phyloP scores from a whole-genome alignment of 75 land plant species.

The Azolla pinnata region DNA sequence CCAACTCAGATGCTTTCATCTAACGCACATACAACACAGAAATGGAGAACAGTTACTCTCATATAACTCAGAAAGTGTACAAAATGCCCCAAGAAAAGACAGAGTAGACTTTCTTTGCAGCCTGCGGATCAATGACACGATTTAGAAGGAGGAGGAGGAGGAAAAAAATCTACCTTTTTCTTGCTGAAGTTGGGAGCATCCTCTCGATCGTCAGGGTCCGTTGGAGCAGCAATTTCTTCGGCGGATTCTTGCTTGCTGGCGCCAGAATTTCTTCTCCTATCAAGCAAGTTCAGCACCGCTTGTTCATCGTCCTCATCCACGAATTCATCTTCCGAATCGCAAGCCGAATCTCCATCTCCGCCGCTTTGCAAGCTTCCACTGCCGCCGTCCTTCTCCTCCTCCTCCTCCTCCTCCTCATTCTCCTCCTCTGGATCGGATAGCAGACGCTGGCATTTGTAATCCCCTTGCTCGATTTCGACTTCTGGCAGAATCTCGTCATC shows the following conservation, averaged over 20 bases:
- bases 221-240: slow-evolving; percentile 1
- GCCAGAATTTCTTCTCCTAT: slow-evolving; percentile 6
- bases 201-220: slow-evolving; percentile 3
- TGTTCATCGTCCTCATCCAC: slow-evolving; percentile 2
- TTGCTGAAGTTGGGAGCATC: slow-evolving; percentile 6
- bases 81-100: background rate
- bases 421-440: no score
- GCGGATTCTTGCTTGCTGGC: slow-evolving; percentile 13
- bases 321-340: background rate
- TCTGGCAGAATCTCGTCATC: no score
- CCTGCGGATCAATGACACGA: no score
- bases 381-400: background rate
- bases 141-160: background rate
- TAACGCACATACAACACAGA: no score
- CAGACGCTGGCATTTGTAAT: no score
- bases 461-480: no score
- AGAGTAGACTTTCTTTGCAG: no score
- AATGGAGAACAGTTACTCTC: background rate
- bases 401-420: background rate
- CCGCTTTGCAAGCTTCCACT: background rate
- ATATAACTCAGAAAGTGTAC: background rate
- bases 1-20: slow-evolving; percentile 39
- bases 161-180: slow-evolving; percentile 21
- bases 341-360: no score
- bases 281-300: background rate